These are phyloP conservation scores for Backusella westeae DNA, from an alignment of 192 early-diverging fungal species.

Conservation along the genomic window DNA sequence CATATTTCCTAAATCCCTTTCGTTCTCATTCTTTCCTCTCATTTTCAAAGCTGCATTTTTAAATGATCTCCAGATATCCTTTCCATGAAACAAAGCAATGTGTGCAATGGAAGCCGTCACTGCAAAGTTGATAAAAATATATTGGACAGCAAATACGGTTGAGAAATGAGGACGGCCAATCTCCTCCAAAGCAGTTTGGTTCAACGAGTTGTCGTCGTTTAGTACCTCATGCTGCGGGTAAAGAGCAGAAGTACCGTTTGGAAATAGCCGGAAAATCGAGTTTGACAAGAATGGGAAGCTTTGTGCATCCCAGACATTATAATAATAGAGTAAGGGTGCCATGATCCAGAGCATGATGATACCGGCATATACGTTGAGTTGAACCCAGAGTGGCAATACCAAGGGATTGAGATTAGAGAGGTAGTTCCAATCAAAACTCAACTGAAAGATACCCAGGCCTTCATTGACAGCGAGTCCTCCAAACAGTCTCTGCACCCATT, in stretches of 20 bases:
- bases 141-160: slow-evolving; percentile 53
- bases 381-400: slow-evolving; percentile 66
- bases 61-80: slow-evolving; percentile 57
- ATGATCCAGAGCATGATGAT: slow-evolving; percentile 54
- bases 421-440: slow-evolving; percentile 50
- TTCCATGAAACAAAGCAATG: slow-evolving; percentile 56
- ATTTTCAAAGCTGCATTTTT: slow-evolving; percentile 44
- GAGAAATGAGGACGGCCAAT: slow-evolving; percentile 53
- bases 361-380: slow-evolving; percentile 65
- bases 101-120: slow-evolving; percentile 60
- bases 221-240: slow-evolving; percentile 38
- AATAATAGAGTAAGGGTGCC: slow-evolving; percentile 56
- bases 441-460: slow-evolving; percentile 39
- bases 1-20: slow-evolving; percentile 24
- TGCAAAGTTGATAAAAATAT: slow-evolving; percentile 55
- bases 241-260: slow-evolving; percentile 41
- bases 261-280: slow-evolving; percentile 36
- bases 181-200: slow-evolving; percentile 40
- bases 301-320: slow-evolving; percentile 49
- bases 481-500: slow-evolving; percentile 39
- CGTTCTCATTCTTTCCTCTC: background rate
- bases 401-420: slow-evolving; percentile 34
- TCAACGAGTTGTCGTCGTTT: slow-evolving; percentile 44
- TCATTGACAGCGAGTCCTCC: slow-evolving; percentile 41
- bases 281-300: slow-evolving; percentile 54